Evolutionary conservation across 1,139 yeast species (phyloP).

Genomic region (Pichia sp.): DNA sequence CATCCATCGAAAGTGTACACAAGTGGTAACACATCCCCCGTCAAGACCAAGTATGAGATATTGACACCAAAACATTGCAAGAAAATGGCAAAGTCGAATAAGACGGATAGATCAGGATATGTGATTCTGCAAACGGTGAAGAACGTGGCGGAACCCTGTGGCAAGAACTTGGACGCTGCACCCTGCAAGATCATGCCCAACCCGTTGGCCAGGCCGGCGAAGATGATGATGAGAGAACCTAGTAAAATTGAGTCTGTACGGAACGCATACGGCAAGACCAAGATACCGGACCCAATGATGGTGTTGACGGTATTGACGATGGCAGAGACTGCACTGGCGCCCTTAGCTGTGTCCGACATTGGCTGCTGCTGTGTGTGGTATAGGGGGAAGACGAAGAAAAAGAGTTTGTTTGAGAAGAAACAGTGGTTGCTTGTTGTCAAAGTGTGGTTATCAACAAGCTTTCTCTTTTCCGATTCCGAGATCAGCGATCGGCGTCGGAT

Average conservation of each 20-base stretch:
- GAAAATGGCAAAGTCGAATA: slow-evolving; percentile 57
- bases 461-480: too few species aligned
- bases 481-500: too few species aligned
- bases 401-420: neutral
- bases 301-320: slow-evolving; percentile 62
- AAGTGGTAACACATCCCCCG: slow-evolving; percentile 86
- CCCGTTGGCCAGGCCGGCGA: slow-evolving; percentile 80
- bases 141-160: slow-evolving; percentile 78
- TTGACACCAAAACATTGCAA: slow-evolving; percentile 85
- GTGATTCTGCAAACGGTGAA: slow-evolving; percentile 82
- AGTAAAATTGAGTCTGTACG: slow-evolving; percentile 77
- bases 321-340: slow-evolving; percentile 30
- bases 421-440: too few species aligned
- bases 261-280: slow-evolving; percentile 91
- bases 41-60: slow-evolving; percentile 79
- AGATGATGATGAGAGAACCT: slow-evolving; percentile 60
- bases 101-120: slow-evolving; percentile 76
- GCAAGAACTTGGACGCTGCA: slow-evolving; percentile 66
- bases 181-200: slow-evolving; percentile 80
- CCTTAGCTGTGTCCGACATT: slow-evolving; percentile 3
- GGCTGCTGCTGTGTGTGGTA: too few species aligned
- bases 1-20: slow-evolving; percentile 35
- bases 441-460: too few species aligned
- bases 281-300: slow-evolving; percentile 86
- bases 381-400: too few species aligned